Evolutionary conservation across 139 green algal species (phyloP), one percentile per base, ranked within the genome.

Genomic region (Chlorella sp.): DNA sequence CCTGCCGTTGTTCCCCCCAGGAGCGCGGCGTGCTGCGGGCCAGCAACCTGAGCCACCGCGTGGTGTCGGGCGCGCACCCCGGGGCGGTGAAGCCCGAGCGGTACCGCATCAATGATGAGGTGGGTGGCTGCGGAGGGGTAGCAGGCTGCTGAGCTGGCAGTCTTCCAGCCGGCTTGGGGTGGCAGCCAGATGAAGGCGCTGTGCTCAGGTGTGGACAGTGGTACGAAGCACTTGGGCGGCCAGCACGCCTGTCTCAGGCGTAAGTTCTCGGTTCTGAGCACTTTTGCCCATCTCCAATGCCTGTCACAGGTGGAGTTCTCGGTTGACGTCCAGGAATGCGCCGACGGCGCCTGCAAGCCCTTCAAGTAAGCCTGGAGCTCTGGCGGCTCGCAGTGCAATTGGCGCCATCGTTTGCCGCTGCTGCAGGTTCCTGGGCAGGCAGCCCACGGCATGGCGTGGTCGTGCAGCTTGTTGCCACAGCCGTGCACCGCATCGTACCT

Each of bases 291-390:
- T 8, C 13, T 67, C 58, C 62, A 19, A 38, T 13, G 22, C 32
- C 16, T 91, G 26, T 88, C 8, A 11, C 51, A 60, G 51, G 51
- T 97, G 32, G 87, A 93, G 85, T 94, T 98, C 58, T 81, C 84
- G 22, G 73, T 98, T 40, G 90, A 97, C 54, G 91, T 99, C 17
- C 48, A 90, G 17, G 91, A 97, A 88, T 81, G 88, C 22, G 56
- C 86, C 60, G 90, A 85, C 32, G 93, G 88, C 43, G 60, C 30
- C 9, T 93, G 87, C 85, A 68, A 84, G 67, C 93, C 95, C 8
- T 98, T 92, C 91, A 76, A 85, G 92, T 95, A 82, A 88, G 92
- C 7, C 3, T n/a, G n/a, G n/a, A n/a, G n/a, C n/a, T n/a, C n/a
- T n/a, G 56, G 51, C 32, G 30, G 30, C 17, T 30, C 2, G 16